A percentile compares a stretch with the other conserved stretches of the same genome.
Conservation (phyloP, 352 stramenopile genomes). For the Phytophthora boehmeriae region DNA sequence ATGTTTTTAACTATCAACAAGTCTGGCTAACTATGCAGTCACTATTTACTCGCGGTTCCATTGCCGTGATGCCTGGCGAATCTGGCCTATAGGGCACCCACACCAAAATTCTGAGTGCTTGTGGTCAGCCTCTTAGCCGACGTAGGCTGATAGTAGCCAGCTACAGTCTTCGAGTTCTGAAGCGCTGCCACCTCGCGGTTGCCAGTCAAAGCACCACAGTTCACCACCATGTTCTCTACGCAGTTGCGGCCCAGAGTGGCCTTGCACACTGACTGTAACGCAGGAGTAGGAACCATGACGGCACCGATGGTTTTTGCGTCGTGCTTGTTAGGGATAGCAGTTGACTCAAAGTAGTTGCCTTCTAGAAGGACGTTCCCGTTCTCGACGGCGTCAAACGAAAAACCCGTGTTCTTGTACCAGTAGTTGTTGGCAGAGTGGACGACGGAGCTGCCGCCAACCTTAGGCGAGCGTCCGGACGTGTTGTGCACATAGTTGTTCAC, state of each 20-base stretch:
- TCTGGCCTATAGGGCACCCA: no score
- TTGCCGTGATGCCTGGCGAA: no score
- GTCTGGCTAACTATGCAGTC: no score
- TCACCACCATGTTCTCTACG: not conserved
- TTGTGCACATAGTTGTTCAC: slow-evolving; percentile 2
- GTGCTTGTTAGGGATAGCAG: not conserved
- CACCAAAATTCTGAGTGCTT: no score
- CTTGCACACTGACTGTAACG: not conserved
- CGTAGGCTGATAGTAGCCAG: no score
- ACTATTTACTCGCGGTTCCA: no score
- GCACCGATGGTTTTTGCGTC: not conserved
- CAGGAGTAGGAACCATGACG: not conserved
- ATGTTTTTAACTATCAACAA: no score
- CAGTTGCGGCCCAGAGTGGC: not conserved
- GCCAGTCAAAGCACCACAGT: not conserved
- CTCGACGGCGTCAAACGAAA: slow-evolving; percentile 9
- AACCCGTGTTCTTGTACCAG: slow-evolving; percentile 20
- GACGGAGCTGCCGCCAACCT: slow-evolving; percentile 7
- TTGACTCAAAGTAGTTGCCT: slow-evolving; percentile 18
- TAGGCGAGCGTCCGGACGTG: not conserved
- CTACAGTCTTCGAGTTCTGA: not conserved
- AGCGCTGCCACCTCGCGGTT: not conserved
- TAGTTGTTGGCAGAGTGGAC: slow-evolving; percentile 20
- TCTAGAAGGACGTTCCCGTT: slow-evolving; percentile 7
- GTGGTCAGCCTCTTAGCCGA: no score